A percentile compares a stretch with the other conserved stretches of the same genome.
Conservation (phyloP, 73 alveolate genomes). For the Uronychia setigera region DNA sequence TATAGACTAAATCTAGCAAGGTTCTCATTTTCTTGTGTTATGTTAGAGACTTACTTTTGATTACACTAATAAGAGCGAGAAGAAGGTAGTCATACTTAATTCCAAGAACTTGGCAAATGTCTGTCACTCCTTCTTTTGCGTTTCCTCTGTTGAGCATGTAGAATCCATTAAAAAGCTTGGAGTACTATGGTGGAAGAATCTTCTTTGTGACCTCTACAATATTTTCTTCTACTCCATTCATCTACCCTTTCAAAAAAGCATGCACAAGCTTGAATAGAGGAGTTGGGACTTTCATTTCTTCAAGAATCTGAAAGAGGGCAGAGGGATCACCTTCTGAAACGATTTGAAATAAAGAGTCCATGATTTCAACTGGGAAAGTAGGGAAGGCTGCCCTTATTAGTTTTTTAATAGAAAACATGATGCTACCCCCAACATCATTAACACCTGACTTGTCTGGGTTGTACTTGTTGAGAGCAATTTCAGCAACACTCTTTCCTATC, state of each 20-base stretch:
- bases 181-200: slow-evolving; percentile 1
- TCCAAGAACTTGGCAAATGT: not conserved
- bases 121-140: not conserved
- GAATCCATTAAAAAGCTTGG: not conserved
- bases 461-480: not conserved
- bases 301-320: slow-evolving; percentile 2
- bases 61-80: not conserved
- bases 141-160: slow-evolving; percentile 11
- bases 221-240: not conserved
- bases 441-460: slow-evolving; percentile 4
- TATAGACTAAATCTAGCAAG: not conserved
- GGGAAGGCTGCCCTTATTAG: slow-evolving; percentile 15
- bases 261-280: not conserved
- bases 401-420: slow-evolving; percentile 19
- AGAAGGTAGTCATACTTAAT: not conserved
- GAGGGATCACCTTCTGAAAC: slow-evolving; percentile 37
- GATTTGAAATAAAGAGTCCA: slow-evolving; percentile 12
- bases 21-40: not conserved
- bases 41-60: not conserved
- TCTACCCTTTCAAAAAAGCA: not conserved
- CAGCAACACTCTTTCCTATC: not conserved
- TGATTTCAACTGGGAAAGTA: slow-evolving; percentile 10
- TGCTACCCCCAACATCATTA: not conserved
- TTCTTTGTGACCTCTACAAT: not conserved
- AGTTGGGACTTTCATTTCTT: slow-evolving; percentile 1